Base-by-base conservation (phyloP, 352 stramenopile species). In the Globisporangium nagaii region DNA sequence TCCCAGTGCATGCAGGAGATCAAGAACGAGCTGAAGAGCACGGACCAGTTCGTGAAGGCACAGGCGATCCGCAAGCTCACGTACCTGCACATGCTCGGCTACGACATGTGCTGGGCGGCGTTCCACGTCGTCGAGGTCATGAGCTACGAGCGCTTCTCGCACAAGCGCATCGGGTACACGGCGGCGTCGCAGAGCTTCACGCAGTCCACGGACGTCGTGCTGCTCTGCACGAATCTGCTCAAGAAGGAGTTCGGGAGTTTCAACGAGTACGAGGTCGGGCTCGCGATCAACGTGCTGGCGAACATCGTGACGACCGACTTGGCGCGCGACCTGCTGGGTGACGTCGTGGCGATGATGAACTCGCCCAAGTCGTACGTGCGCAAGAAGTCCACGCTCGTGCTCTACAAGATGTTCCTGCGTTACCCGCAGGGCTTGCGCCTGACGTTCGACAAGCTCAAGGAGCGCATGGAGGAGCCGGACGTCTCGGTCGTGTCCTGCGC, bases 51-150 rank as follows among this genome's bases (percentile, higher is more conserved):
- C 60, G 67, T 98, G 49, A 99, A 99, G 71, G 77, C 91, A 12
- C 94, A 99, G 63, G 96, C 96, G 19, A 81, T 99, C 41, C 90
- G 96, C 58, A 99, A 99, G 70, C 76, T 99, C 53, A 98, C 95
- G 55, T 97, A 97, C 62, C 65, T 97, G 53, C 93, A 99, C 74
- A 99, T 99, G 95, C 86, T 99, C 62, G 97, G 97, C 46, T 99
- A 99, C 70, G 93, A 98, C 72, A 98, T 99, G 89, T 94, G 71
- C 50, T 99, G 96, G 95, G 95, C 96, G 10, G 86, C 90, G 25
- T 99, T 99, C 77, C 86, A 96, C 60, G 87, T 98, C 35, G 96
- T 99, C 37, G 97, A 99, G 65, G 96, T 99, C 58, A 99, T 99
- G 96, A 92, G 82, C 60, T 92, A 90, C 66, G 84, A 94, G 64